Conservation (phyloP, 805 yeast genomes). For the Isabelozyma pseudorhagii region DNA sequence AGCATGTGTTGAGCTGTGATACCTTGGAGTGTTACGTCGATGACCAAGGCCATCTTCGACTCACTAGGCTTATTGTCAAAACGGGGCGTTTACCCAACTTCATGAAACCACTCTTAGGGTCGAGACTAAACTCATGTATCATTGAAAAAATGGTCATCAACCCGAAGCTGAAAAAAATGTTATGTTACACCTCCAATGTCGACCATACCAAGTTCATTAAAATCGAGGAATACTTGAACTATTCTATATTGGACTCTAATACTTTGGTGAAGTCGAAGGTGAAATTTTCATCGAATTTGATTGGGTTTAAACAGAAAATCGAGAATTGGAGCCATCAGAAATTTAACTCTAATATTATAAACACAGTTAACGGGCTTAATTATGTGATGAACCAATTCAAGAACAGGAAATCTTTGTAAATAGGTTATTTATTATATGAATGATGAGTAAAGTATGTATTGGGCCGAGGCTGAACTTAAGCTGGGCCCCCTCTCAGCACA, state of each 20-base stretch:
- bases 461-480: too few relatives aligned
- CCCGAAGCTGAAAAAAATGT: constrained; percentile 51
- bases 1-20: constrained; percentile 82
- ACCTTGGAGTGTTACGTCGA: constrained; percentile 64
- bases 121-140: constrained; percentile 71
- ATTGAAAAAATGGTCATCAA: constrained; percentile 76
- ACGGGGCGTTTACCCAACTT: constrained; percentile 79
- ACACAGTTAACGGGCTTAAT: constrained; percentile 69
- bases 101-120: constrained; percentile 72
- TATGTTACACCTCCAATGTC: constrained; percentile 73
- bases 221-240: constrained; percentile 74
- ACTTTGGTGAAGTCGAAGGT: constrained; percentile 60
- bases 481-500: too few relatives aligned
- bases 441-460: too few relatives aligned
- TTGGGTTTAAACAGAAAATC: constrained; percentile 66
- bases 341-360: constrained; percentile 64
- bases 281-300: constrained; percentile 66
- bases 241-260: constrained; percentile 29
- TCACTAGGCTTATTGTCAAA: constrained; percentile 73
- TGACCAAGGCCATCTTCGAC: constrained; percentile 58
- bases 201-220: constrained; percentile 78
- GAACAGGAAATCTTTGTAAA: constrained; percentile 11
- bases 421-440: constrained; percentile 2
- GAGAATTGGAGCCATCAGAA: constrained; percentile 77
- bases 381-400: constrained; percentile 70